Percentiles rank a stretch among this genome's conserved stretches.
phyloP scores from a whole-genome alignment of 2,329 filamentous ascomycete genomes.

The Aspergillus arachidicola region DNA sequence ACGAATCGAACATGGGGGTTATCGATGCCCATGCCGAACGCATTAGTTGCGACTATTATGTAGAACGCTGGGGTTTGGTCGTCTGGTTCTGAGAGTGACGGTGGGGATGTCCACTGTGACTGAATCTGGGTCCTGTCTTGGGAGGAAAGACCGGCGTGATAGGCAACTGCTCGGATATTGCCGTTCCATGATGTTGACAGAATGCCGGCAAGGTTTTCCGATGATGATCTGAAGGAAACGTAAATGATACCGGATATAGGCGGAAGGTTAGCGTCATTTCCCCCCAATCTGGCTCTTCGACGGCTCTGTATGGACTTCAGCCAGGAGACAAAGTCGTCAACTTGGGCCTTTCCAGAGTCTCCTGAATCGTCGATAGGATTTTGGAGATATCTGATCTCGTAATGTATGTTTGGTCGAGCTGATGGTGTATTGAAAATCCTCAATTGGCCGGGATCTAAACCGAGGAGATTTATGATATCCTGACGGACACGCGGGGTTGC shows the following conservation, averaged over 20 bases:
- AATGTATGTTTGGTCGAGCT: slow-evolving; percentile 81
- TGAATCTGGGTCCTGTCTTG: slow-evolving; percentile 65
- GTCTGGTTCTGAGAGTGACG: slow-evolving; percentile 4
- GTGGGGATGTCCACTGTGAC: slow-evolving; percentile 41
- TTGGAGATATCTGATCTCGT: slow-evolving; percentile 72
- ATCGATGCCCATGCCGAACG: slow-evolving; percentile 97
- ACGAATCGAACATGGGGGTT: slow-evolving; percentile 95
- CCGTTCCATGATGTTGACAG: slow-evolving; percentile 32
- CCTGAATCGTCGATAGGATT: slow-evolving; percentile 32
- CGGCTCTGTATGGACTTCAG: slow-evolving; percentile 72
- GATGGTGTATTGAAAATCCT: slow-evolving; percentile 82
- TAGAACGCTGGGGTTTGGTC: slow-evolving; percentile 68
- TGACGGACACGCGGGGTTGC: slow-evolving; percentile 77
- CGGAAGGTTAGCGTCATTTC: slow-evolving; percentile 23
- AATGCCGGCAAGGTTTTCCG: slow-evolving; percentile 43
- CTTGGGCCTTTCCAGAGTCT: slow-evolving; percentile 60
- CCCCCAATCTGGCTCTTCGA: slow-evolving; percentile 57
- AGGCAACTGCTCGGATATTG: slow-evolving; percentile 47
- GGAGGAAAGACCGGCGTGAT: slow-evolving; percentile 68
- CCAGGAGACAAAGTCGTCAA: slow-evolving; percentile 78
- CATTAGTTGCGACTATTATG: slow-evolving; percentile 91
- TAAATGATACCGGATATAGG: slow-evolving; percentile 53
- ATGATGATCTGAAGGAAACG: slow-evolving; percentile 44
- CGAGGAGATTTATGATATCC: slow-evolving; percentile 79
- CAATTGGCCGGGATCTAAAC: slow-evolving; percentile 65